Percentiles rank a stretch among this genome's conserved stretches.
Conservation (phyloP, 495 filamentous ascomycete genomes). For the Neurospora sp. region DNA sequence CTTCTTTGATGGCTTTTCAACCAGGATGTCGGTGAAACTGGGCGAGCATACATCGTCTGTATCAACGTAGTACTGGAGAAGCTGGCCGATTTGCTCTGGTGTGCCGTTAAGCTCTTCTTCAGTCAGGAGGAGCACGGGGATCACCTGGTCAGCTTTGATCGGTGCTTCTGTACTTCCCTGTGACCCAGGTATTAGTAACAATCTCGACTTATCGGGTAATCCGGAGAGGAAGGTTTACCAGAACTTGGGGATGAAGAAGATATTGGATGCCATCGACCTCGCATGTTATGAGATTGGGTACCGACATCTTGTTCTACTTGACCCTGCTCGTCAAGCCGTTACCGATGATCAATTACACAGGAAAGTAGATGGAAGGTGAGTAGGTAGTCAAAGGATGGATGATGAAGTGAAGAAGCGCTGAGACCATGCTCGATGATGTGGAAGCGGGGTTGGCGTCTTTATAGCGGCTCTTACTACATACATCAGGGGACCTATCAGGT, state of each 20-base stretch:
- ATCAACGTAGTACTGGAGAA: slow-evolving; percentile 2
- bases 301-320: neutral
- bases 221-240: neutral
- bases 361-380: too few relatives aligned
- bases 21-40: slow-evolving; percentile 41
- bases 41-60: slow-evolving; percentile 32
- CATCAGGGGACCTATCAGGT: neutral
- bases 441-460: neutral
- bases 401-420: neutral
- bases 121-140: slow-evolving; percentile 4
- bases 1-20: slow-evolving; percentile 19
- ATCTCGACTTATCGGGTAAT: neutral
- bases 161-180: slow-evolving; percentile 6
- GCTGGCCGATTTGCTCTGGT: neutral
- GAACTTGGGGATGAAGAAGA: neutral
- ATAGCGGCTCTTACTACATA: neutral
- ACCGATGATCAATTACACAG: neutral
- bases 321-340: neutral
- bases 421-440: neutral
- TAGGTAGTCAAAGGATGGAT: neutral
- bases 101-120: neutral
- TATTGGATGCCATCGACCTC: neutral
- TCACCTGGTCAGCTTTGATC: slow-evolving; percentile 4
- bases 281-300: neutral
- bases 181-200: neutral